A percentile compares a stretch with the other conserved stretches of the same genome.
Conservation (phyloP, 805 yeast genomes). For the Yamadazyma laniorum region DNA sequence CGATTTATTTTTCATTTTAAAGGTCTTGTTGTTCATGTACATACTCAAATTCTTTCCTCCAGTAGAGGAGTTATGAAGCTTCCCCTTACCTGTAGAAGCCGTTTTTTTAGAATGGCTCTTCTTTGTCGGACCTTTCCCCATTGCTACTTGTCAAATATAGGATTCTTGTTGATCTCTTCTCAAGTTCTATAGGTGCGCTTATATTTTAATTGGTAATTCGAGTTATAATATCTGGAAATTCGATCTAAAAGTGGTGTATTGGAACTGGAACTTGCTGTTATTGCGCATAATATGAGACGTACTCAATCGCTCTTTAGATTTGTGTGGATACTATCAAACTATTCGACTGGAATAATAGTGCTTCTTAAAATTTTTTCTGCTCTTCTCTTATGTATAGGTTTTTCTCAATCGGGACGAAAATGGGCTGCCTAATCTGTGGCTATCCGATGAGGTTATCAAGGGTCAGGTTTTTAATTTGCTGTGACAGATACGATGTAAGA, state of each 20-base stretch:
- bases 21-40: conserved; percentile 18
- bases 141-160: no score
- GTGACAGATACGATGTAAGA: no score
- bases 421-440: neutral
- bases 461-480: no score
- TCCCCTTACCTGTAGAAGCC: conserved; percentile 5
- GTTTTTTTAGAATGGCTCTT: conserved; percentile 4
- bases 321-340: no score
- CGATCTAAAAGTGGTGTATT: neutral
- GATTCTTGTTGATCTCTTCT: neutral
- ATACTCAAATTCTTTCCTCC: conserved; percentile 36
- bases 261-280: neutral
- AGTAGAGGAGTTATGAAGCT: conserved; percentile 14
- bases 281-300: neutral
- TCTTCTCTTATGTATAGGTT: neutral
- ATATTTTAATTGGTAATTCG: no score
- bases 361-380: neutral
- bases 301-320: neutral
- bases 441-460: neutral
- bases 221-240: neutral
- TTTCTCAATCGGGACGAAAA: neutral
- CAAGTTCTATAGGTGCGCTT: no score
- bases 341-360: no score
- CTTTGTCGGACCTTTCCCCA: conserved; percentile 8
- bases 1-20: conserved; percentile 11